Evolutionary conservation across 352 stramenopile species (phyloP), one percentile per base, ranked within the genome.

Genomic region (Phytophthora gonapodyides): DNA sequence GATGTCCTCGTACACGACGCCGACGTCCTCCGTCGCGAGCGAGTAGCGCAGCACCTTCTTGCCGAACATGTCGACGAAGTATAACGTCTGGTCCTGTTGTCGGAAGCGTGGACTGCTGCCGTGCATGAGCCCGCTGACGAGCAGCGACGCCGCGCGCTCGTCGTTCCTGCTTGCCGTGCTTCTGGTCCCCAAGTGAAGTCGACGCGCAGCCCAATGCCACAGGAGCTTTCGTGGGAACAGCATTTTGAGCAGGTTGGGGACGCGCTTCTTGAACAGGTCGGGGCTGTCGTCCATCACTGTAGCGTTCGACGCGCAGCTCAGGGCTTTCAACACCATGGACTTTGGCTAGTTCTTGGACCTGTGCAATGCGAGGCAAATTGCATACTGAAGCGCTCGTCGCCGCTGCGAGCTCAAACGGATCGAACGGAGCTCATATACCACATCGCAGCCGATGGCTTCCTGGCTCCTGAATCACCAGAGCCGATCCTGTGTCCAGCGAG

Each of bases 81-180:
- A 90, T 6, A 90, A 45, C 11, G 78, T 78, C n/a, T 84, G 67
- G 37, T 88, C 77, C 15, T 69, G 35, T 21, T 62, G 16, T 47
- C 78, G 81, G 66, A 88, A 90, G 41, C 80, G 81, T 36, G 78
- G 81, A 1, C 67, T 76, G 63, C 80, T 80, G 19, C 78, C 80
- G 31, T 78, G 83, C 41, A 85, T 68, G 60, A 89, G 65, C 15
- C 65, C 76, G 44, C 74, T 67, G 1, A 67, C 40, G 21, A 79
- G 56, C 12, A 80, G 40, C 35, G 52, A 56, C 5, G 80, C 73
- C 37, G 64, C 58, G 16, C 70, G 73, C 44, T 87, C 73, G 19
- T 59, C 41, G 27, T n/a, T 16, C 13, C 16, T 42, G 10, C 55
- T 40, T 9, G 41, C 11, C 12, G 41, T 45, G 31, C 34, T 48